These are phyloP conservation scores for Clathrus columnatus DNA, from an alignment of 768 basidiomycete genomes.

Conservation along the genomic window DNA sequence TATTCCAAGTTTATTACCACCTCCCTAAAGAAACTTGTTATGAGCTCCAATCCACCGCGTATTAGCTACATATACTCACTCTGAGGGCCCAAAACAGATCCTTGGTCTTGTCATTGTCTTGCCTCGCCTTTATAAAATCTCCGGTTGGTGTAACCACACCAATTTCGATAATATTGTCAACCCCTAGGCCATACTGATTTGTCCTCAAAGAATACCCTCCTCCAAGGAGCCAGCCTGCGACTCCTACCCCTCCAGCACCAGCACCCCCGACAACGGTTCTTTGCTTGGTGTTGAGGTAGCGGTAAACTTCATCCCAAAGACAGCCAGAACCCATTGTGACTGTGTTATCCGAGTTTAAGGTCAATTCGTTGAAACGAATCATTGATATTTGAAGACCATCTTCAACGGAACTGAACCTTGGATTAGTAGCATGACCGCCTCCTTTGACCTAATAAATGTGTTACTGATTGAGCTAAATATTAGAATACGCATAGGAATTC, in stretches of 20 bases:
- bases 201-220: slow-evolving; percentile 28
- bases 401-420: slow-evolving; percentile 26
- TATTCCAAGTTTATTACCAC: slow-evolving; percentile 23
- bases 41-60: not conserved
- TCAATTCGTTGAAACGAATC: slow-evolving; percentile 19
- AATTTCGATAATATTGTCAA: slow-evolving; percentile 25
- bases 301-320: slow-evolving; percentile 24
- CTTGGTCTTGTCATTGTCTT: not conserved
- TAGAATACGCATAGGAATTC: no score
- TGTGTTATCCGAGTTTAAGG: slow-evolving; percentile 11
- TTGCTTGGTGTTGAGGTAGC: slow-evolving; percentile 4
- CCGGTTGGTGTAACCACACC: slow-evolving; percentile 26
- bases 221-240: slow-evolving; percentile 26
- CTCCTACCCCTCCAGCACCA: slow-evolving; percentile 21
- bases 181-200: slow-evolving; percentile 24
- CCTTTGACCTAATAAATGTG: slow-evolving; percentile 22
- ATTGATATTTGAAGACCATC: slow-evolving; percentile 23
- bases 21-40: slow-evolving; percentile 20
- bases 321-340: slow-evolving; percentile 22
- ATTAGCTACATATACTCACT: slow-evolving; percentile 12
- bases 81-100: slow-evolving; percentile 33
- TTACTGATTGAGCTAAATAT: not conserved
- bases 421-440: slow-evolving; percentile 24
- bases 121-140: not conserved
- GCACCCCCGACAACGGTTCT: slow-evolving; percentile 21